These are phyloP conservation scores for Coemansia sp. DNA, from an alignment of 192 early-diverging fungal genomes.

Conservation along the genomic window DNA sequence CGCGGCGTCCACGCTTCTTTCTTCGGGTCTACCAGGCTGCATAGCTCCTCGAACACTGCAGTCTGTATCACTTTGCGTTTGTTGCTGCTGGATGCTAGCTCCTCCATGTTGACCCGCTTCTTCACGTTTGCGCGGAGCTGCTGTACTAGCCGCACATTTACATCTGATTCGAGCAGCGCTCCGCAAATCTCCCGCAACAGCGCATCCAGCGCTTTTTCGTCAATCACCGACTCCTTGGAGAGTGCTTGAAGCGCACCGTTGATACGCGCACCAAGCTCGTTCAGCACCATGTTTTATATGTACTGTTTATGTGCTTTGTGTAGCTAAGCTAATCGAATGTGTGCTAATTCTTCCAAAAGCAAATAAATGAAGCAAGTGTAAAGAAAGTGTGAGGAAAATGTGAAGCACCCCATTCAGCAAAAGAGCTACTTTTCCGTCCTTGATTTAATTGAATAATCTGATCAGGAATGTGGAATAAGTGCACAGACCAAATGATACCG, in stretches of 20 bases:
- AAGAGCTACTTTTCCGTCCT: no score
- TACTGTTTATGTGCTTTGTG: not conserved
- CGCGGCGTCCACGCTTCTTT: conserved; percentile 84
- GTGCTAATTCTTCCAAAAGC: not conserved
- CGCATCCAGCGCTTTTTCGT: conserved; percentile 83
- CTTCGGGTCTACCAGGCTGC: conserved; percentile 82
- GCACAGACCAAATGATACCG: no score
- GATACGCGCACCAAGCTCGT: conserved; percentile 89
- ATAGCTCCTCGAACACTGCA: conserved; percentile 91
- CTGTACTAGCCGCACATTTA: conserved; percentile 86
- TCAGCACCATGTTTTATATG: conserved; percentile 72
- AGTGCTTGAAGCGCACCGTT: conserved; percentile 80
- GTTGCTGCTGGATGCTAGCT: conserved; percentile 79
- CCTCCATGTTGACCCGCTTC: conserved; percentile 77
- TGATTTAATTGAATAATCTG: no score
- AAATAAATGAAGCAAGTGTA: conserved; percentile 1
- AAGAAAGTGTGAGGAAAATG: conserved; percentile 1
- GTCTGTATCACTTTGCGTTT: conserved; percentile 87
- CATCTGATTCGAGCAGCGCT: conserved; percentile 89
- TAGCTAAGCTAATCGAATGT: not conserved
- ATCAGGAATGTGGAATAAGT: no score
- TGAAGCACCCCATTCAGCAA: not conserved
- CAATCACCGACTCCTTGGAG: conserved; percentile 83
- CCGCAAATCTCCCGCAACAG: conserved; percentile 83
- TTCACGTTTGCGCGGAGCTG: conserved; percentile 86